Evolutionary conservation across 2,329 filamentous ascomycete genomes (phyloP).

Genomic region (Xylaria sp.): DNA sequence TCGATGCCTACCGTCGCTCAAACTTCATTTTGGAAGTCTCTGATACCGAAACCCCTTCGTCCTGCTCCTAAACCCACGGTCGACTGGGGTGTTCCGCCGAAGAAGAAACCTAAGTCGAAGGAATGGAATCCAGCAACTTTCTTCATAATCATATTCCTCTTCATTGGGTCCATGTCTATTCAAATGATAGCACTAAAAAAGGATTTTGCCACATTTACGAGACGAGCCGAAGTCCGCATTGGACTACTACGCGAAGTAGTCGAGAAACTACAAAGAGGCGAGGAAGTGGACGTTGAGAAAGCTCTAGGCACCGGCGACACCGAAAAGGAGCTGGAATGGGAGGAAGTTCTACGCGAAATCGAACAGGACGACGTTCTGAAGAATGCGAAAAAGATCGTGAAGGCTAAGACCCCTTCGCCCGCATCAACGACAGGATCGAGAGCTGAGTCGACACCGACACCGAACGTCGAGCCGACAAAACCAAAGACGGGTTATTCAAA

Average conservation of each 20-base stretch:
- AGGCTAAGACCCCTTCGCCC: slow-evolving; percentile 42
- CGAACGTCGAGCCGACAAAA: slow-evolving; percentile 32
- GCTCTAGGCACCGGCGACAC: slow-evolving; percentile 78
- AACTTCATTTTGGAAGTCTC: slow-evolving; percentile 69
- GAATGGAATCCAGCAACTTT: slow-evolving; percentile 84
- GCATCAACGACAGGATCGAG: slow-evolving; percentile 36
- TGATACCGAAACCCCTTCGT: slow-evolving; percentile 73
- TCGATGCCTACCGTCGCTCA: slow-evolving; percentile 59
- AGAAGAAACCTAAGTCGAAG: slow-evolving; percentile 56
- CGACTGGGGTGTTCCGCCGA: slow-evolving; percentile 31
- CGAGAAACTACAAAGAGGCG: slow-evolving; percentile 70
- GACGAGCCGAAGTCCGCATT: slow-evolving; percentile 81
- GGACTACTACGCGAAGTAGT: slow-evolving; percentile 76
- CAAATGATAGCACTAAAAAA: slow-evolving; percentile 84
- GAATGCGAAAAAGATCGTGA: slow-evolving; percentile 51
- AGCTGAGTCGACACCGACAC: slow-evolving; percentile 24
- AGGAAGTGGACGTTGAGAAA: slow-evolving; percentile 84
- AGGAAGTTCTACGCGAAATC: slow-evolving; percentile 74
- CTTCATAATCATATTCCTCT: slow-evolving; percentile 79
- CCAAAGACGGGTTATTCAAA: slow-evolving; percentile 47
- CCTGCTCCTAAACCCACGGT: slow-evolving; percentile 45
- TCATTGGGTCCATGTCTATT: slow-evolving; percentile 95
- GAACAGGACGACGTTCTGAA: slow-evolving; percentile 65
- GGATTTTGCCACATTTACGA: slow-evolving; percentile 72
- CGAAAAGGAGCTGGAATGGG: slow-evolving; percentile 82